These are phyloP conservation scores for Xylariales sp. DNA, from an alignment of 2,329 filamentous ascomycete species.

Conservation along the genomic window DNA sequence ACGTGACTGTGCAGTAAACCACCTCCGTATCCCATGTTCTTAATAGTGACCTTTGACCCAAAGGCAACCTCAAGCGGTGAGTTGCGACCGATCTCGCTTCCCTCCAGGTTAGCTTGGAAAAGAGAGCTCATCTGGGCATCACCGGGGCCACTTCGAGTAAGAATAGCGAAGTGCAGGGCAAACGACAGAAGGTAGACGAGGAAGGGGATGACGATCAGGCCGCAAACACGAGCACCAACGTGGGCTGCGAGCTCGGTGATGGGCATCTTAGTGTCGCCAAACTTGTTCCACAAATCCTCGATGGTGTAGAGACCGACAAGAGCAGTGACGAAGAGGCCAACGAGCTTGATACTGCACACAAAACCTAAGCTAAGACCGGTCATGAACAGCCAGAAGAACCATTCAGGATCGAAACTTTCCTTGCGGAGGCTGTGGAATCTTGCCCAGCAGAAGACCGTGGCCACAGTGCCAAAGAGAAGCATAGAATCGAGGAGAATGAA, in stretches of 20 bases:
- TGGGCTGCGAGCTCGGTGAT: conserved; percentile 63
- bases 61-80: conserved; percentile 89
- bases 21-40: conserved; percentile 99
- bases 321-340: conserved; percentile 92
- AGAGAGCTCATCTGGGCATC: conserved; percentile 99
- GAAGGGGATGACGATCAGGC: conserved; percentile 83
- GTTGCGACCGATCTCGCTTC: conserved; percentile 90
- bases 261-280: conserved; percentile 90
- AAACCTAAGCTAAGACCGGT: conserved; percentile 95
- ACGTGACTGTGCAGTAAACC: conserved; percentile 95
- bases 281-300: conserved; percentile 97
- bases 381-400: conserved; percentile 92
- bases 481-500: conserved; percentile 99
- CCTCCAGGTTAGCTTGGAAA: conserved; percentile 94
- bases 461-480: conserved; percentile 98
- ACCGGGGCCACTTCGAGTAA: conserved; percentile 89
- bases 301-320: conserved; percentile 93
- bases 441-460: conserved; percentile 93
- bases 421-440: conserved; percentile 89
- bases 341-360: conserved; percentile 97
- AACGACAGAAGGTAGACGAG: conserved; percentile 95
- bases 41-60: conserved; percentile 86
- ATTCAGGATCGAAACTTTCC: conserved; percentile 82
- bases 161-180: conserved; percentile 87
- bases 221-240: conserved; percentile 72